Evolutionary conservation across 2,329 filamentous ascomycete genomes (phyloP).

Genomic region (Aspergillus felis): DNA sequence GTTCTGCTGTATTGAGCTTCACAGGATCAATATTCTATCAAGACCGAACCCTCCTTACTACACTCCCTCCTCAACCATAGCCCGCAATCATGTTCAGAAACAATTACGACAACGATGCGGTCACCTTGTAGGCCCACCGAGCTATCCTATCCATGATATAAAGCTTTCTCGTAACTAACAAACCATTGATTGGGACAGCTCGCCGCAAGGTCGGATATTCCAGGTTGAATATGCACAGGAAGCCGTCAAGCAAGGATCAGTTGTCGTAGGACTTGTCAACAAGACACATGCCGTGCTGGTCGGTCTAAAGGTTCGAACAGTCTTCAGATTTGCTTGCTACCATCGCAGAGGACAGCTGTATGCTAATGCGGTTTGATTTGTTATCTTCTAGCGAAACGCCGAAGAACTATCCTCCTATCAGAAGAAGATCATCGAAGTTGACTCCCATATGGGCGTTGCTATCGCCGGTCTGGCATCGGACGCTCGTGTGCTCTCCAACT

Average conservation of each 20-base stretch:
- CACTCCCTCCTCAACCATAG: constrained; percentile 5
- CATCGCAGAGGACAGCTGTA: background rate
- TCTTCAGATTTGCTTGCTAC: background rate
- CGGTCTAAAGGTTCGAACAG: constrained; percentile 75
- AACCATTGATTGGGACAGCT: constrained; percentile 54
- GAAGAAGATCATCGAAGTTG: constrained; percentile 97
- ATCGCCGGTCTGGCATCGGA: constrained; percentile 97
- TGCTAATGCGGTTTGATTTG: constrained; percentile 7
- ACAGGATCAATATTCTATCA: background rate
- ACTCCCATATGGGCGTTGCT: constrained; percentile 91
- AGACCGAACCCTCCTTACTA: constrained; percentile 1
- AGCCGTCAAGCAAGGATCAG: constrained; percentile 97
- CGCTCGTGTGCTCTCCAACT: constrained; percentile 98
- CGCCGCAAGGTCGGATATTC: constrained; percentile 98
- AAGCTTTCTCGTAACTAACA: constrained; percentile 3
- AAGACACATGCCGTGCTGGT: constrained; percentile 97
- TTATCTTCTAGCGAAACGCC: constrained; percentile 72
- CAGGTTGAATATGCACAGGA: constrained; percentile 99
- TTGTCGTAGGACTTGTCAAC: constrained; percentile 94
- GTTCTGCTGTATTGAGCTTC: constrained; percentile 11
- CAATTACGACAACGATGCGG: constrained; percentile 99
- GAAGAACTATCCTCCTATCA: constrained; percentile 99
- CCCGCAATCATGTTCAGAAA: constrained; percentile 80
- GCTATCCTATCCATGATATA: constrained; percentile 32
- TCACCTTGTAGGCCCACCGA: constrained; percentile 74